phyloP scores from a whole-genome alignment of 2,329 filamentous ascomycete genomes.

The Boeremia exigua region DNA sequence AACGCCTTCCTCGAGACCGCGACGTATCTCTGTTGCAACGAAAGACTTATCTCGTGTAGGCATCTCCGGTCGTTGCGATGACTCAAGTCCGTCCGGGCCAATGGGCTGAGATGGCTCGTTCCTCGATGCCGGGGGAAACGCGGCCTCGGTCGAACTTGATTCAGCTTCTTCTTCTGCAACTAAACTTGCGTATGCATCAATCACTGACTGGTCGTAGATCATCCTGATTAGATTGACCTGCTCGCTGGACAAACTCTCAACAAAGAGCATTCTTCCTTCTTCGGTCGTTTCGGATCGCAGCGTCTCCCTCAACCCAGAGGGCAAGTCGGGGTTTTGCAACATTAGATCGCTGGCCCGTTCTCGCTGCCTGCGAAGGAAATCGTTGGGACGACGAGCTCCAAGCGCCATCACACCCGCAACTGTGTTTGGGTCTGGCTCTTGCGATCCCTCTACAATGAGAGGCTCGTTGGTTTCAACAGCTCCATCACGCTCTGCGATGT shows the following conservation, averaged over 20 bases:
- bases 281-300: slow-evolving; percentile 2
- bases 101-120: slow-evolving; percentile 1
- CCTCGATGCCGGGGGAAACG: slow-evolving; percentile 21
- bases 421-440: slow-evolving; percentile 4
- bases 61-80: slow-evolving; percentile 52
- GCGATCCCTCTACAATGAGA: background rate
- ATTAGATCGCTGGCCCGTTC: slow-evolving; percentile 3
- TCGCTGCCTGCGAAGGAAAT: slow-evolving; percentile 9
- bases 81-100: slow-evolving; percentile 18
- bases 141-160: slow-evolving; percentile 10
- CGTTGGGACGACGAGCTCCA: slow-evolving; percentile 5
- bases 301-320: slow-evolving; percentile 8
- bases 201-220: slow-evolving; percentile 16
- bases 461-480: slow-evolving; percentile 4
- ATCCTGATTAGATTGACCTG: slow-evolving; percentile 9
- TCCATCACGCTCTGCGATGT: slow-evolving; percentile 15
- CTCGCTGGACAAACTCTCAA: slow-evolving; percentile 8
- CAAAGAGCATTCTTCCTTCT: background rate
- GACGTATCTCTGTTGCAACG: slow-evolving; percentile 56
- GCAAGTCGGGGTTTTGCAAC: slow-evolving; percentile 16
- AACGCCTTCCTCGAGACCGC: slow-evolving; percentile 53
- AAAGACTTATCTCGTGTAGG: slow-evolving; percentile 54
- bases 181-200: slow-evolving; percentile 10
- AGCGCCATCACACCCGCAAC: slow-evolving; percentile 10
- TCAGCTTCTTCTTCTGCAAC: slow-evolving; percentile 8